Base-by-base conservation (phyloP, 495 filamentous ascomycete species). In the Talaromyces borbonicus region DNA sequence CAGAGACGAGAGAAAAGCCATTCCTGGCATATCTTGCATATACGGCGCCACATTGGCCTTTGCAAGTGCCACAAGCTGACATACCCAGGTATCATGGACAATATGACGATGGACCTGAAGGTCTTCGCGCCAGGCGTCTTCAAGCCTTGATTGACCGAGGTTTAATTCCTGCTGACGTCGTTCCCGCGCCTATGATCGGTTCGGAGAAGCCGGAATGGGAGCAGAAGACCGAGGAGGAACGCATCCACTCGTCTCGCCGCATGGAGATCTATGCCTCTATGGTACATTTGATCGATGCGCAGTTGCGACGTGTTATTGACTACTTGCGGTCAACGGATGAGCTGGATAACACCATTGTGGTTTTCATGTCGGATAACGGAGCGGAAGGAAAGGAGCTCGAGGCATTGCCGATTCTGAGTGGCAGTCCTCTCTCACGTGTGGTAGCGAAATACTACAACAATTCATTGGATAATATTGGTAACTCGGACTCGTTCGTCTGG, bases 221-320 rank as follows among this genome's bases (percentile, higher is more conserved):
- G 1, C 67, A 72, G 5, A 68, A 75, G 45, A 65, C 64, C 1
- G 46, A 61, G 0, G 66, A 75, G 27, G 72, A 78, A 53, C 61
- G 71, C 56, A 68, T 61, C 22, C 68, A 68, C 37, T 80, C 77
- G 4, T 57, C 62, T 8, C 67, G 71, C 4, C 68, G 71, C 1
- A 80, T 82, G 76, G 80, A 81, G 53, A 65, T 72, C 15, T 82
- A 75, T 51, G 79, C 78, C 0, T 78, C 67, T 0, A 82, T 83
- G 78, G 78, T 81, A 0, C 75, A 81, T 47, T 67, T 66, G 44
- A 79, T 80, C 48, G 79, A 81, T 51, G 51, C 60, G 26, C 79
- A 83, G 1, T n/a, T n/a, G n/a, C n/a, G n/a, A n/a, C n/a, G n/a
- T n/a, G n/a, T n/a, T n/a, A n/a, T n/a, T n/a, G n/a, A n/a, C n/a